Evolutionary conservation across 139 green algal species (phyloP).

Genomic region (Chlamydomonas sphaeroides): DNA sequence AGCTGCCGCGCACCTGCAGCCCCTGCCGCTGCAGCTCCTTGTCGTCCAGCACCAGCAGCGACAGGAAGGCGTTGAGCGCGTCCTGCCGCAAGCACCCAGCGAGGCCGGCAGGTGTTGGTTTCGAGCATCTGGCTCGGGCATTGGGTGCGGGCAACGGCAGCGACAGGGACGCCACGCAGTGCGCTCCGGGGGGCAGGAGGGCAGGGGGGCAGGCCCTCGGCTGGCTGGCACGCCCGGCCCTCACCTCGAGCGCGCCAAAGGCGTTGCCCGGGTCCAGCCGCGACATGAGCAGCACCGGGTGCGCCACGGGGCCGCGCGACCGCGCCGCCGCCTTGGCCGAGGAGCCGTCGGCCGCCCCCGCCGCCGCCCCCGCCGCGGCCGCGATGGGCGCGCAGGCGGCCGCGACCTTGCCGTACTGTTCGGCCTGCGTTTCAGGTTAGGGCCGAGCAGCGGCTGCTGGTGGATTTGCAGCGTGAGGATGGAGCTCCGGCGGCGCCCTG

Average conservation of each 20-base stretch:
- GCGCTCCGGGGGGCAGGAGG: neutral
- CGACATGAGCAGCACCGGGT: conserved; percentile 35
- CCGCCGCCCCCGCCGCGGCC: no score
- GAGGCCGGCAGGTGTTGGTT: no score
- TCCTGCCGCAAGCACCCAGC: neutral
- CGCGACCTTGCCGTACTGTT: neutral
- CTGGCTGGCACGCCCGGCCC: no score
- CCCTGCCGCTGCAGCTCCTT: neutral
- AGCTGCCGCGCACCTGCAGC: conserved; percentile 3
- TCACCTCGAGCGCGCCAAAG: conserved; percentile 10
- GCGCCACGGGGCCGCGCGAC: neutral
- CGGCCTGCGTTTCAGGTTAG: neutral
- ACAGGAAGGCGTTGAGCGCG: neutral
- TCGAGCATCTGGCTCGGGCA: neutral
- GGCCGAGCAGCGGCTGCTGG: no score
- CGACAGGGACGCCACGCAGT: neutral
- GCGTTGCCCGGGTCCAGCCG: conserved; percentile 20
- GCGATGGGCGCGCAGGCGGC: neutral
- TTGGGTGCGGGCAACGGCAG: neutral
- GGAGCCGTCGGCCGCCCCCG: neutral
- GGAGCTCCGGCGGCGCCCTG: no score
- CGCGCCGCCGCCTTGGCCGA: neutral
- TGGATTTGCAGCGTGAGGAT: no score
- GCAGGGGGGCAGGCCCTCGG: neutral
- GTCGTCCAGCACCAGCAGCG: conserved; percentile 12